Evolutionary conservation across 495 filamentous ascomycete species (phyloP).

Genomic region (Pyrenula massariospora): DNA sequence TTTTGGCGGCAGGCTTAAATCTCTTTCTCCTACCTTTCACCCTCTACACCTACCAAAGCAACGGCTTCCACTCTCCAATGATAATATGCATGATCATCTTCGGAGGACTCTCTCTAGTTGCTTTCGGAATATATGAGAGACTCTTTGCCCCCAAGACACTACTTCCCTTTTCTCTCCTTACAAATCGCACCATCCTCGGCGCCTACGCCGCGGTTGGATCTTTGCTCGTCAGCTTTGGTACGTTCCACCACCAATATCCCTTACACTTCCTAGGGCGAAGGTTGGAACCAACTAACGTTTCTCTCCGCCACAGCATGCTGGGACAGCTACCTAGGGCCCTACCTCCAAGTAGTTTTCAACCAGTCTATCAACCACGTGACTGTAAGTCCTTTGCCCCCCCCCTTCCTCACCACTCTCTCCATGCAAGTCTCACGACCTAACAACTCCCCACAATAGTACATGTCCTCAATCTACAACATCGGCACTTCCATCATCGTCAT

Average conservation of each 20-base stretch:
- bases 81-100: conserved; percentile 48
- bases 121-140: conserved; percentile 49
- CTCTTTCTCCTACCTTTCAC: conserved; percentile 55
- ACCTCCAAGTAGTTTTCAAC: conserved; percentile 57
- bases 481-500: conserved; percentile 57
- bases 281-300: no score
- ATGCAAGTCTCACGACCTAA: no score
- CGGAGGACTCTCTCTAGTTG: conserved; percentile 41
- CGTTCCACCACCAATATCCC: conserved; percentile 32
- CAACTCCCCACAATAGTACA: no score
- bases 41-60: conserved; percentile 29
- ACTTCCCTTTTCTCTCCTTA: conserved; percentile 47
- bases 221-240: conserved; percentile 36
- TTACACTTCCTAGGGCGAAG: background rate
- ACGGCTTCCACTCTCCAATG: conserved; percentile 34
- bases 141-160: conserved; percentile 43
- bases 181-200: conserved; percentile 52
- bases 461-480: conserved; percentile 36
- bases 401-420: no score
- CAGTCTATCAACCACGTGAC: conserved; percentile 42
- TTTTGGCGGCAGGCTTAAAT: conserved; percentile 45
- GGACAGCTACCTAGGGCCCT: conserved; percentile 55
- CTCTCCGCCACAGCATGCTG: conserved; percentile 27
- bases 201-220: conserved; percentile 41
- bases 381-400: background rate